Base-by-base conservation (phyloP, 31 red algal species). In the Endocladia muricata region DNA sequence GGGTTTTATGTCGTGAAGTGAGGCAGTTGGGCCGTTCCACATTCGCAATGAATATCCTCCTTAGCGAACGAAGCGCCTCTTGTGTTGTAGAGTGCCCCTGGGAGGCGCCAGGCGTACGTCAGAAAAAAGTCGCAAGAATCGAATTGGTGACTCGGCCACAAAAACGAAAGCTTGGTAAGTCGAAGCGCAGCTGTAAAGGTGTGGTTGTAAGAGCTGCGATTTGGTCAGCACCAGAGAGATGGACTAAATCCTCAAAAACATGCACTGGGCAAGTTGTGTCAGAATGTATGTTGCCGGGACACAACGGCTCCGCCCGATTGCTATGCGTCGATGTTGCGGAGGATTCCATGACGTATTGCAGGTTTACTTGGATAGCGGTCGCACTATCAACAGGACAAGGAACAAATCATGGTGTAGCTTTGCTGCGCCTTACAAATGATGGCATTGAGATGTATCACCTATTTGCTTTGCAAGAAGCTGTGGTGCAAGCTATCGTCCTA, bases 61-160 rank as follows among this genome's bases (percentile, higher is more conserved):
- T 57, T 9, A 1, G 49, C 33, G 43, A 23, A n/a, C 1, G 11
- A 23, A 57, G 22, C 28, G 29, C 47, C 47, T 75, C 71, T 21
- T 75, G 71, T 34, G 51, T 75, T 3, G 33, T 75, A 35, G 31
- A 57, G 13, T 75, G 71, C 43, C 71, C 71, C 7, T 75, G 71
- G 71, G 25, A 56, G 43, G 2, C 26, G 15, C 71, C 71, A 3
- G 26, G 7, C 9, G 28, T 58, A 56, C 26, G 71, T 19, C 28
- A 57, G 7, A 30, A 29, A 30, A 37, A 36, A 3, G 55, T 37
- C 29, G 71, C 44, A 35, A 28, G 47, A 37, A n/a, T 75, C 29
- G 4, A 36, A 41, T 52, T 75, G n/a, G 19, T 9, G 0, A 8
- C 2, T 23, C 29, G 33, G 11, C 37, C 71, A 55, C 71, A n/a